phyloP scores from a whole-genome alignment of 805 yeast species.

The Yamadazyma endophytica region DNA sequence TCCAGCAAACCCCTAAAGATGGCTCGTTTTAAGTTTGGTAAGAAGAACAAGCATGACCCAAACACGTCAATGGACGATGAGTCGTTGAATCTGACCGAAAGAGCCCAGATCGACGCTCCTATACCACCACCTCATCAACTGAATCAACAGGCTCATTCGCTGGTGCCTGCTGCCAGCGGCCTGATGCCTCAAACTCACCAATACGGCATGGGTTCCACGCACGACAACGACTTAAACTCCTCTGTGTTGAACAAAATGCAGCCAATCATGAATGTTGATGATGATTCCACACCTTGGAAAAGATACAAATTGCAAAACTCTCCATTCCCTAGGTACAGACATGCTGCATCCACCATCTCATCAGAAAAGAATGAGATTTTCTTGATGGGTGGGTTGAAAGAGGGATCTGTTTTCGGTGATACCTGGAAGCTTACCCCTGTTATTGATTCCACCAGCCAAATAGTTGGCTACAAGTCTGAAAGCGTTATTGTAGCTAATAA shows the following conservation, averaged over 20 bases:
- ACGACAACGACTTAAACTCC: slow-evolving; percentile 1
- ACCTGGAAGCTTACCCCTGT: slow-evolving; percentile 80
- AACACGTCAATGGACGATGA: slow-evolving; percentile 11
- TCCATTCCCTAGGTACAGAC: slow-evolving; percentile 94
- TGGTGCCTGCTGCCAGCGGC: slow-evolving; percentile 3
- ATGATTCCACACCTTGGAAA: slow-evolving; percentile 56
- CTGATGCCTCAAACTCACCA: slow-evolving; percentile 12
- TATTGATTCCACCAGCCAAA: slow-evolving; percentile 15
- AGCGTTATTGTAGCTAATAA: slow-evolving; percentile 51
- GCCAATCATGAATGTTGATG: slow-evolving; percentile 1
- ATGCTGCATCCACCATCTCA: slow-evolving; percentile 74
- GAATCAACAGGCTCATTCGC: too few species aligned
- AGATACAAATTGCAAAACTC: slow-evolving; percentile 61
- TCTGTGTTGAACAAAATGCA: slow-evolving; percentile 1
- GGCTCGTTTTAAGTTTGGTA: slow-evolving; percentile 60
- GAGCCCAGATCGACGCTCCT: not conserved
- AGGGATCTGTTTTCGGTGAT: slow-evolving; percentile 90
- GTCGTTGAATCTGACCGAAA: slow-evolving; percentile 1
- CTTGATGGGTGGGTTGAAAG: slow-evolving; percentile 93
- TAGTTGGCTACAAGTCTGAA: slow-evolving; percentile 25
- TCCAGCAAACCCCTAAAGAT: too few species aligned
- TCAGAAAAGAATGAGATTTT: slow-evolving; percentile 79
- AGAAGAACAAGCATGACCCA: slow-evolving; percentile 26
- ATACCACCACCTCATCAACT: slow-evolving; percentile 1
- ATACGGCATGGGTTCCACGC: slow-evolving; percentile 10